Base-by-base conservation (phyloP, 768 basidiomycete genomes). In the Rhodotorula toruloides region DNA sequence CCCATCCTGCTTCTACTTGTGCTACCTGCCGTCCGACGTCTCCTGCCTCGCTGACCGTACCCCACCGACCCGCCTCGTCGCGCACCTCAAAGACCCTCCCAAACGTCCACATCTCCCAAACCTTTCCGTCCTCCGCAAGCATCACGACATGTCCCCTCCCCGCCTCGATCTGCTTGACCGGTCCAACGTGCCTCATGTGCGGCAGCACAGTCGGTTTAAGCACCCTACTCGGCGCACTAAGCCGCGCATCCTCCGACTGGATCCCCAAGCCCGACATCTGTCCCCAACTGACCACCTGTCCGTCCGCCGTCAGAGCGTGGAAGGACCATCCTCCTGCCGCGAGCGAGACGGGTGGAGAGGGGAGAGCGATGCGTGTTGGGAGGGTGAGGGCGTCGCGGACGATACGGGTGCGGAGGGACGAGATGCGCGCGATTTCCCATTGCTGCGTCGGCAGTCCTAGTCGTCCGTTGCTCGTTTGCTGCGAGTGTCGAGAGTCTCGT, bases 301-400 rank as follows among this genome's bases (percentile, higher is more conserved):
- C 91, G 54, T 82, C 76, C 2, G 88, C 85, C 76, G 91, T 88
- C 46, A 93, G 78, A 4, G 89, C 90, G 73, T 91, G 87, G 77
- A 91, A 93, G 39, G 86, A 89, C 90, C 88, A 91, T 74, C 91
- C 91, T 27, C 89, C 87, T 1, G 90, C 88, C 46, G 84, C 83
- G 47, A 93, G 79, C 65, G 80, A 83, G 44, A 92, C 88, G 61
- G 91, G 83, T 19, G 84, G 83, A 25, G 79, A 82, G 21, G 84
- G 83, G 52, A 91, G 80, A 47, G 76, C 78, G 48, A 92, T 80
- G 67, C 84, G 82, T 6, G 81, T 77, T 1, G 91, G 91, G 73
- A 82, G 85, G 9, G 89, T 85, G 4, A 87, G 82, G 29, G 79
- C 79, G 77, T 82, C 62, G 63, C 50, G 50, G 56, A 58, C 43